Conservation (phyloP, 306 rosid species). For the Urtica urens region DNA sequence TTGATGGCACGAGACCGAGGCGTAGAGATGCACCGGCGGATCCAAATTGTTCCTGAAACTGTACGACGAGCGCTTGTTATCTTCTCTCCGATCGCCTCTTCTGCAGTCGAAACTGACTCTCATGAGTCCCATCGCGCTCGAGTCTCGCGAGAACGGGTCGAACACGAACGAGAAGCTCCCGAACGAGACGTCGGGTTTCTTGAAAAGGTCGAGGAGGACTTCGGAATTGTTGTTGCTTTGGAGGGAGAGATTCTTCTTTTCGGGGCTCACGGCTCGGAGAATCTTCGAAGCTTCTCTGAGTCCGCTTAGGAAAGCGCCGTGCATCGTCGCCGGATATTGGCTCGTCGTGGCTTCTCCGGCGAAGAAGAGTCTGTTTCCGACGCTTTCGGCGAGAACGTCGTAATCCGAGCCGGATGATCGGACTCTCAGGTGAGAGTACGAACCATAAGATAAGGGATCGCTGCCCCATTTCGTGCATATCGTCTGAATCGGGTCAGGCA, state of each 20-base stretch:
- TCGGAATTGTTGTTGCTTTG: constrained; percentile 40
- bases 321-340: constrained; percentile 96
- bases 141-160: constrained; percentile 44
- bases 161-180: constrained; percentile 56
- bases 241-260: constrained; percentile 43
- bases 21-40: constrained; percentile 49
- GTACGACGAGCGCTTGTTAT: constrained; percentile 18
- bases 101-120: constrained; percentile 34
- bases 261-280: constrained; percentile 29
- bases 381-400: constrained; percentile 75
- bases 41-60: constrained; percentile 23
- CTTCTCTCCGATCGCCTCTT: constrained; percentile 25
- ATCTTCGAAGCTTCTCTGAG: constrained; percentile 85
- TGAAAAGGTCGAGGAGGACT: constrained; percentile 45
- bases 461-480: constrained; percentile 93
- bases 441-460: constrained; percentile 79
- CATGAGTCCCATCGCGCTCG: constrained; percentile 51
- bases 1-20: constrained; percentile 56
- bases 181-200: constrained; percentile 47
- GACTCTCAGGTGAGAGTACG: constrained; percentile 86
- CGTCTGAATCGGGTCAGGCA: constrained; percentile 70
- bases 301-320: constrained; percentile 89
- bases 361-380: constrained; percentile 67
- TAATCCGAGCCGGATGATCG: constrained; percentile 76
- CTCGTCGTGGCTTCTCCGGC: constrained; percentile 95